Percentiles rank a stretch among this genome's conserved stretches.
Conservation (phyloP, 352 stramenopile species). For the Globisporangium camurandrum region DNA sequence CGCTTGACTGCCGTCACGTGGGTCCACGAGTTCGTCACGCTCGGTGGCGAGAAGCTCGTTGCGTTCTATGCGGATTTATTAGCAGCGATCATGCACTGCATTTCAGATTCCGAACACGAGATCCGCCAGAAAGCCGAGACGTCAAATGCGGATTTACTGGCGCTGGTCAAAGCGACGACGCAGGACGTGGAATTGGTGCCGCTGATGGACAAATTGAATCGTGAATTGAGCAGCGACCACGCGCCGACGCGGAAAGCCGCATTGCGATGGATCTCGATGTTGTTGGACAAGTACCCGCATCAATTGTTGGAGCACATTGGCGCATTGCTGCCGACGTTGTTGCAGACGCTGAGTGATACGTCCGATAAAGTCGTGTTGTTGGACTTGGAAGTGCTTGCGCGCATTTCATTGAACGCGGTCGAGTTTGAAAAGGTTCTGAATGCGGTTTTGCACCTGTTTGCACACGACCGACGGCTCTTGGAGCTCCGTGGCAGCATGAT, state of each 20-base stretch:
- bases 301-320: conserved; percentile 92
- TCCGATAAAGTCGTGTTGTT: conserved; percentile 96
- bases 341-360: conserved; percentile 94
- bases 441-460: conserved; percentile 93
- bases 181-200: conserved; percentile 88
- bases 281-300: conserved; percentile 94
- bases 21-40: conserved; percentile 97
- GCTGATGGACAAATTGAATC: conserved; percentile 93
- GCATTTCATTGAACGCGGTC: conserved; percentile 89
- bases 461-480: conserved; percentile 69
- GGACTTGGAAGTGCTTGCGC: conserved; percentile 93
- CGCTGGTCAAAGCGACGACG: conserved; percentile 90
- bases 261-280: conserved; percentile 97
- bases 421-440: conserved; percentile 93
- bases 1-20: conserved; percentile 96
- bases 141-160: conserved; percentile 95
- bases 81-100: conserved; percentile 96
- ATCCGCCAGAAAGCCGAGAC: conserved; percentile 94
- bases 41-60: conserved; percentile 92
- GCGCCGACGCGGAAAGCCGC: conserved; percentile 95
- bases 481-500: conserved; percentile 97
- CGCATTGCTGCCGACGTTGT: conserved; percentile 91
- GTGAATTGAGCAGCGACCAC: conserved; percentile 92
- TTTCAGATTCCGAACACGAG: conserved; percentile 95
- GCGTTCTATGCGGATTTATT: conserved; percentile 95